Percentiles rank a stretch among this genome's conserved stretches.
phyloP scores from a whole-genome alignment of 139 green algal species.

The Dunaliella primolecta region DNA sequence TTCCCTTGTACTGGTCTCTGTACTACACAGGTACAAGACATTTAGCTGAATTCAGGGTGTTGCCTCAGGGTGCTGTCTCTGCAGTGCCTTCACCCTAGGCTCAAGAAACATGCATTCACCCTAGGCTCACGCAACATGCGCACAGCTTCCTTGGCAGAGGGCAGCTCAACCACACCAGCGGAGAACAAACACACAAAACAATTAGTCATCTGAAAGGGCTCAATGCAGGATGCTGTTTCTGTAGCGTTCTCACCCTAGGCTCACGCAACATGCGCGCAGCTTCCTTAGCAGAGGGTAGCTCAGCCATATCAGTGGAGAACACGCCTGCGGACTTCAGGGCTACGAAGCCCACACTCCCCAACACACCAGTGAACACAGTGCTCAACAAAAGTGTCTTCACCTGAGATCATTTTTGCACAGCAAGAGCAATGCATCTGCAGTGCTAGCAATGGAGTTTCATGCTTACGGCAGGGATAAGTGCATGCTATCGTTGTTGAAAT shows the following conservation, averaged over 20 bases:
- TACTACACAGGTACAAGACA: neutral
- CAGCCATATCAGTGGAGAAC: slow-evolving; percentile 17
- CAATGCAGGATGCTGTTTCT: neutral
- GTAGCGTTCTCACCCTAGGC: neutral
- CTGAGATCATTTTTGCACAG: no score
- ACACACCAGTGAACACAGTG: slow-evolving; percentile 17
- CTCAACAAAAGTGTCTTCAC: slow-evolving; percentile 23
- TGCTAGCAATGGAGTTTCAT: neutral
- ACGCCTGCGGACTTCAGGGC: slow-evolving; percentile 22
- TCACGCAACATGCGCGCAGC: slow-evolving; percentile 11
- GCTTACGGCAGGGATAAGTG: neutral
- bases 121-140: neutral
- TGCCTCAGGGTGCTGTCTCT: no score
- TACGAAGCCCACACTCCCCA: slow-evolving; percentile 26
- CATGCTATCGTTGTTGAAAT: neutral
- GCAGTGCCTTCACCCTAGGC: no score
- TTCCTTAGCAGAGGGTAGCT: slow-evolving; percentile 32
- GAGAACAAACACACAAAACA: slow-evolving; percentile 19
- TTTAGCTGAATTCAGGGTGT: no score
- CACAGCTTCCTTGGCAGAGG: slow-evolving; percentile 14
- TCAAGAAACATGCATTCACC: no score
- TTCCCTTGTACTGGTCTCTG: no score
- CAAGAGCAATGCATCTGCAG: neutral
- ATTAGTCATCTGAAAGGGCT: neutral
- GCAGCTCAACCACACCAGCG: slow-evolving; percentile 23